A percentile compares a stretch with the other conserved stretches of the same genome.
Conservation (phyloP, 257 asterid species). For the Primulina huaijiensis region DNA sequence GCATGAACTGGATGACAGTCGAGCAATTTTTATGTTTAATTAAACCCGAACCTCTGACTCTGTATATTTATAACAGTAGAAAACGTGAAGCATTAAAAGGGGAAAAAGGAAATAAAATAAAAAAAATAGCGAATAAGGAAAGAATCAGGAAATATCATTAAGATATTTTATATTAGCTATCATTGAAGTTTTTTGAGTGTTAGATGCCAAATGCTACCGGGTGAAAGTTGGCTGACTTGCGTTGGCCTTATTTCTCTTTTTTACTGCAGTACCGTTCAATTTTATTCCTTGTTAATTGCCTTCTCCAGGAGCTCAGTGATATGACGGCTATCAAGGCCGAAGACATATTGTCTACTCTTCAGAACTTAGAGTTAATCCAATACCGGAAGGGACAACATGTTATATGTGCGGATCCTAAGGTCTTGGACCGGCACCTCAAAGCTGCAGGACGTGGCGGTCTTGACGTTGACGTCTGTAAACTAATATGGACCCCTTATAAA, state of each 20-base stretch:
- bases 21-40: no score
- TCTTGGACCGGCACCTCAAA: constrained; percentile 89
- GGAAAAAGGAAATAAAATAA: no score
- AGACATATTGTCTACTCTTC: constrained; percentile 84
- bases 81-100: no score
- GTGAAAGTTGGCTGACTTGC: no score
- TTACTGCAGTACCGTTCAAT: background rate
- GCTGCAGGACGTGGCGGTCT: constrained; percentile 99
- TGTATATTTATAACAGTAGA: no score
- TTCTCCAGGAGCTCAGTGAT: constrained; percentile 85
- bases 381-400: constrained; percentile 96
- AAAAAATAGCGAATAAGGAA: no score
- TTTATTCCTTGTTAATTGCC: constrained; percentile 11
- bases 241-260: no score
- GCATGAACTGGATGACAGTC: no score
- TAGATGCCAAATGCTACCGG: no score
- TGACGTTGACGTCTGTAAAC: constrained; percentile 80
- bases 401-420: constrained; percentile 95
- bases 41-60: background rate
- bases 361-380: constrained; percentile 81
- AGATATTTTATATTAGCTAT: no score
- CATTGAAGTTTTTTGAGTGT: no score
- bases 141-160: no score
- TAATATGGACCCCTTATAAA: constrained; percentile 97
- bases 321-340: constrained; percentile 97